Evolutionary conservation across 2,329 filamentous ascomycete species (phyloP).

Genomic region (Curvularia sp.): DNA sequence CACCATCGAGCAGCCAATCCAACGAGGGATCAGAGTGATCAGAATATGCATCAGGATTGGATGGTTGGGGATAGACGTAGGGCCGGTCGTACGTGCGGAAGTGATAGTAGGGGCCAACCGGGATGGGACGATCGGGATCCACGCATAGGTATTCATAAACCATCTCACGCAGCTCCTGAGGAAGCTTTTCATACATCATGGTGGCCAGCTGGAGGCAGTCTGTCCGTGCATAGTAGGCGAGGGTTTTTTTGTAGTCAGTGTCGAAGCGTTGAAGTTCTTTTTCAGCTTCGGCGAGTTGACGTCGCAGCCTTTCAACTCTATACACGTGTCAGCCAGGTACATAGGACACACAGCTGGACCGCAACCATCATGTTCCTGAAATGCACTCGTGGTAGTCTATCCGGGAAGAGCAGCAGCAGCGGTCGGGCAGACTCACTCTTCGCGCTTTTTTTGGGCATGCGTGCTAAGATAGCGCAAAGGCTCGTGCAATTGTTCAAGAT

Average conservation of each 20-base stretch:
- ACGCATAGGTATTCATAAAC: conserved; percentile 34
- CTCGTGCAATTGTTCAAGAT: conserved; percentile 4
- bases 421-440: conserved; percentile 4
- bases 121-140: conserved; percentile 28
- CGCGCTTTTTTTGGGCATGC: conserved; percentile 5
- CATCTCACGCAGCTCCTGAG: conserved; percentile 28
- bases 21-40: neutral
- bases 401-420: no score
- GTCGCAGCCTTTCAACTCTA: conserved; percentile 10
- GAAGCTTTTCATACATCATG: conserved; percentile 31
- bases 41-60: no score
- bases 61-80: neutral
- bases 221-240: conserved; percentile 16
- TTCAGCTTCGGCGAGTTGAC: conserved; percentile 6
- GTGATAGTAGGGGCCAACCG: conserved; percentile 34
- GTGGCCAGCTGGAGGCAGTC: conserved; percentile 24
- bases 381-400: neutral
- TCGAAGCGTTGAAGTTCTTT: neutral
- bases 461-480: conserved; percentile 4
- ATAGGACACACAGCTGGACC: neutral
- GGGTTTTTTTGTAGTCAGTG: neutral
- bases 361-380: neutral
- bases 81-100: conserved; percentile 24
- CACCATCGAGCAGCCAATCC: neutral
- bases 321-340: neutral